Conservation (phyloP, 306 rosid species). For the Dalbergia oliveri region DNA sequence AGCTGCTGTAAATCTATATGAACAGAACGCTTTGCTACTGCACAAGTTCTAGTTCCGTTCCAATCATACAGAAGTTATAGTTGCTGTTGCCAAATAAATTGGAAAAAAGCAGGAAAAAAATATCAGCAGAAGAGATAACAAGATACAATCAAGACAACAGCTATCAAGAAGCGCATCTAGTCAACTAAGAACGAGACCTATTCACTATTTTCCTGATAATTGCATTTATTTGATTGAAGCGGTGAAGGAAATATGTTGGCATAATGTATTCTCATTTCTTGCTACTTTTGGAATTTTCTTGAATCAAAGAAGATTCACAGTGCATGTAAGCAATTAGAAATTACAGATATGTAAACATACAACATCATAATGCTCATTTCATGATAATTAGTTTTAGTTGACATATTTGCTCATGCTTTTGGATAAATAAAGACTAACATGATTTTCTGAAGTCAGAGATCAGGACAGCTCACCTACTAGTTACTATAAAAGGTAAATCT, state of each 20-base stretch:
- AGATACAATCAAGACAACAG: background rate
- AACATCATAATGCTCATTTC: slow-evolving; percentile 12
- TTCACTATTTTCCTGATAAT: slow-evolving; percentile 63
- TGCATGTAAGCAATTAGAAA: background rate
- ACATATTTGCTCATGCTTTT: slow-evolving; percentile 22
- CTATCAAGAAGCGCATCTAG: background rate
- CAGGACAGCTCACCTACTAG: slow-evolving; percentile 38
- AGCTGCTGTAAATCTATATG: too few relatives aligned
- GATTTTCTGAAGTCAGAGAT: slow-evolving; percentile 31
- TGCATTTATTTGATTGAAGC: background rate
- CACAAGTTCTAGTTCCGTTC: background rate
- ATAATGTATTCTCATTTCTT: background rate
- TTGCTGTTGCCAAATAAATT: background rate
- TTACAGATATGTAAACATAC: background rate
- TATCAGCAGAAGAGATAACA: background rate
- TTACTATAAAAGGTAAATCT: slow-evolving; percentile 41
- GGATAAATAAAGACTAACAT: slow-evolving; percentile 15
- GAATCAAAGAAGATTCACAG: background rate
- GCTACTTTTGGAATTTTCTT: background rate
- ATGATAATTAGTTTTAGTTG: background rate
- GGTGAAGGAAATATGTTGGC: background rate
- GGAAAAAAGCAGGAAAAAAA: background rate
- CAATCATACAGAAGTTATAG: background rate
- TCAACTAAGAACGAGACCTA: slow-evolving; percentile 44
- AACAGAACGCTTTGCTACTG: too few relatives aligned